Evolutionary conservation across 2,329 filamentous ascomycete species (phyloP).

Genomic region (Aspergillus pseudonomiae): DNA sequence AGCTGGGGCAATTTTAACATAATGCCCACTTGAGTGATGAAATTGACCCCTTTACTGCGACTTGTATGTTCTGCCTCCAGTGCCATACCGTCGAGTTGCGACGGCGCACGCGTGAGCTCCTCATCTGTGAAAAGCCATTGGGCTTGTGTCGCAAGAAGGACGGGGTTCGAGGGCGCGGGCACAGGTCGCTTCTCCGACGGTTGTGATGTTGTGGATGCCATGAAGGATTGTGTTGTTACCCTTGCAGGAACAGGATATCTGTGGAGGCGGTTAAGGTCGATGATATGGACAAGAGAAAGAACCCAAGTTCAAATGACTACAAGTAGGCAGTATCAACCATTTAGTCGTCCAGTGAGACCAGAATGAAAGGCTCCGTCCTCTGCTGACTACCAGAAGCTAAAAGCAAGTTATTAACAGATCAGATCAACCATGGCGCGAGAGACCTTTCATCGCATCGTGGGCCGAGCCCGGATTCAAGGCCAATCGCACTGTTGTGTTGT

Average conservation of each 20-base stretch:
- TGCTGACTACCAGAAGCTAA: not conserved
- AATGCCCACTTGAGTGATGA: conserved; percentile 92
- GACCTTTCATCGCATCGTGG: conserved; percentile 24
- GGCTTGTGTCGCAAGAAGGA: conserved; percentile 59
- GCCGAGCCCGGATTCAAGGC: not conserved
- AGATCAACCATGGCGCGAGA: conserved; percentile 19
- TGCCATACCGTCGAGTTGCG: conserved; percentile 78
- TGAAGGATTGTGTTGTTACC: conserved; percentile 13
- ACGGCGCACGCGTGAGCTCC: conserved; percentile 81
- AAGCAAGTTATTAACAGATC: conserved; percentile 7
- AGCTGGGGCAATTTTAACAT: conserved; percentile 90
- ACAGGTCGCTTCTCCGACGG: conserved; percentile 30
- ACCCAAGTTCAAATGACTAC: not conserved
- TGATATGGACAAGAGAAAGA: not conserved
- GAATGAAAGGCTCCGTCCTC: not conserved
- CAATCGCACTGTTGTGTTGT: conserved; percentile 13
- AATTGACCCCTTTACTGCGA: conserved; percentile 91
- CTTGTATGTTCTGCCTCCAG: conserved; percentile 76
- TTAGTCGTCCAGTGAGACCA: not conserved
- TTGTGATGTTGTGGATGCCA: conserved; percentile 34
- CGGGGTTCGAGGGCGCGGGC: conserved; percentile 46
- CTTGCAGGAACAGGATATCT: not conserved
- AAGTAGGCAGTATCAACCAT: not conserved
- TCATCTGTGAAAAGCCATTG: conserved; percentile 91
- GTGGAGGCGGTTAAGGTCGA: not conserved